Evolutionary conservation across 768 basidiomycete genomes (phyloP).

Genomic region (Psilocybe azurescens): DNA sequence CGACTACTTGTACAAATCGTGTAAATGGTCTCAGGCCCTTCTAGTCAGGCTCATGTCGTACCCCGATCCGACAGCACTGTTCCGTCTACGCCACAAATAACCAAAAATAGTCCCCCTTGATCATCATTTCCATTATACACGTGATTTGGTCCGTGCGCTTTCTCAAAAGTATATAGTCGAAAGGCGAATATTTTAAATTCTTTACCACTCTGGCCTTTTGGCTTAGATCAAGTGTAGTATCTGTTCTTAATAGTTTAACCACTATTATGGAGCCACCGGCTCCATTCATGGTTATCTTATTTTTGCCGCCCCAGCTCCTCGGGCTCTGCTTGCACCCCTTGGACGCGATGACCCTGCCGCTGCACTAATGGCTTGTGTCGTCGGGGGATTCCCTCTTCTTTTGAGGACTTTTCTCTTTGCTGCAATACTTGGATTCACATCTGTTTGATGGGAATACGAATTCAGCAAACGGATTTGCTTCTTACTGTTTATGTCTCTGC

Average conservation of each 20-base stretch:
- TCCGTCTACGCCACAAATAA: no score
- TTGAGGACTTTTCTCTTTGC: conserved; percentile 9
- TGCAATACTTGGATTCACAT: conserved; percentile 8
- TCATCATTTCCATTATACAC: not conserved
- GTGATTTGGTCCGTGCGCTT: conserved; percentile 24
- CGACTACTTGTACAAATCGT: no score
- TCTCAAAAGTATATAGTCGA: conserved; percentile 31
- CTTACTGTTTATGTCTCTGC: not conserved
- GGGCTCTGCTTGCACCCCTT: conserved; percentile 66
- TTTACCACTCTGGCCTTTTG: conserved; percentile 93
- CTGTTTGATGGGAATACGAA: not conserved
- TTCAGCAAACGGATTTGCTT: conserved; percentile 7
- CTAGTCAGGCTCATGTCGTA: no score
- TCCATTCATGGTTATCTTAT: conserved; percentile 60
- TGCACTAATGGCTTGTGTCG: conserved; percentile 67
- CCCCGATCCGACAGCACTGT: no score
- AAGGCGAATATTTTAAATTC: conserved; percentile 26
- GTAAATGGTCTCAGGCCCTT: no score
- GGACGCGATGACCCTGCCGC: conserved; percentile 59
- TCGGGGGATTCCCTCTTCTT: conserved; percentile 53
- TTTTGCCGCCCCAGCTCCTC: conserved; percentile 56
- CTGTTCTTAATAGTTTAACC: conserved; percentile 91
- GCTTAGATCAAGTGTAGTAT: conserved; percentile 99
- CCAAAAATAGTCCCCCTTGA: no score
- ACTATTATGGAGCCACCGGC: conserved; percentile 62